Percentiles rank a stretch among this genome's conserved stretches.
phyloP scores from a whole-genome alignment of 768 basidiomycete species.

The Suillus bovinus region DNA sequence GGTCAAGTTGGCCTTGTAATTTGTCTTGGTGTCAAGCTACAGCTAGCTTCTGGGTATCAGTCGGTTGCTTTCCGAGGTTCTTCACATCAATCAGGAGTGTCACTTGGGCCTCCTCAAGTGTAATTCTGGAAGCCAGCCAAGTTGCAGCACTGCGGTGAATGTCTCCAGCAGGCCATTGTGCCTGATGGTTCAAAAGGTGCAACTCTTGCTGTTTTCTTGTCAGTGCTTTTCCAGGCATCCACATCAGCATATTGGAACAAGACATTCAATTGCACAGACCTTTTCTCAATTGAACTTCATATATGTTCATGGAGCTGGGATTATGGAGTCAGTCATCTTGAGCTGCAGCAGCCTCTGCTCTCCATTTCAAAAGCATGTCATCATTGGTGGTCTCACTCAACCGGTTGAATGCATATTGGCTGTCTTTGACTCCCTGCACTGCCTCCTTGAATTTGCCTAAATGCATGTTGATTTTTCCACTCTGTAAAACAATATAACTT shows the following conservation, averaged over 20 bases:
- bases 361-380: not conserved
- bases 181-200: no score
- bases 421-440: not conserved
- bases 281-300: constrained; percentile 6
- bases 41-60: not conserved
- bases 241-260: not conserved
- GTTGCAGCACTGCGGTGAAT: no score
- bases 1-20: not conserved
- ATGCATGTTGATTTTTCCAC: not conserved
- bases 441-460: not conserved
- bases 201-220: not conserved
- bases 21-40: not conserved
- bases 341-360: not conserved
- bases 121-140: no score
- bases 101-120: not conserved
- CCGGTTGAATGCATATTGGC: not conserved
- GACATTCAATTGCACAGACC: not conserved
- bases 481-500: not conserved
- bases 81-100: not conserved
- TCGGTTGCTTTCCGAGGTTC: not conserved
- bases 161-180: no score
- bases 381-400: not conserved
- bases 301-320: constrained; percentile 3
- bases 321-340: not conserved
- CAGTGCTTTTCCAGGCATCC: not conserved